Conservation (phyloP, 2,329 filamentous ascomycete species). For the Fusarium caatingaense region DNA sequence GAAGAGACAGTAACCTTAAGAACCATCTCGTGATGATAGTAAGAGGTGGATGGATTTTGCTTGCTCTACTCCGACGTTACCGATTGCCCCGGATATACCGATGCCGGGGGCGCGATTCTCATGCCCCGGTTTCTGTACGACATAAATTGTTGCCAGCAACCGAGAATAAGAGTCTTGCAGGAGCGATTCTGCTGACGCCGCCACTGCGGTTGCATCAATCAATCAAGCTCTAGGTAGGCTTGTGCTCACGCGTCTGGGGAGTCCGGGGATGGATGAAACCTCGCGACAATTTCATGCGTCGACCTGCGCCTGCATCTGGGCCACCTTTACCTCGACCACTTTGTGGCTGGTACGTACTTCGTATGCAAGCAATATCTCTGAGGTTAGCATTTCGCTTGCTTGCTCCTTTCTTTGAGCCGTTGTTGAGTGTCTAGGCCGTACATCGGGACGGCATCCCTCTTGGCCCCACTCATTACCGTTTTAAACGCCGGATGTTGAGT, state of each 20-base stretch:
- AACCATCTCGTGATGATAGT: neutral
- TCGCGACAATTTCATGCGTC: slow-evolving; percentile 30
- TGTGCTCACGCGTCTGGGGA: slow-evolving; percentile 1
- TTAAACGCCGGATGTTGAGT: slow-evolving; percentile 13
- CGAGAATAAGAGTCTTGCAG: slow-evolving; percentile 6
- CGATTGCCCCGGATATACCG: slow-evolving; percentile 29
- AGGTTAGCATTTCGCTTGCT: slow-evolving; percentile 4
- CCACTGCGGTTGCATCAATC: slow-evolving; percentile 18
- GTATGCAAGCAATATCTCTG: neutral
- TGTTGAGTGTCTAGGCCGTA: slow-evolving; percentile 1
- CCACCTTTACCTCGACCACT: slow-evolving; percentile 8
- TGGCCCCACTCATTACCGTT: slow-evolving; percentile 20
- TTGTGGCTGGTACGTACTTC: slow-evolving; percentile 22
- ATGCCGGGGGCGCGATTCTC: slow-evolving; percentile 20
- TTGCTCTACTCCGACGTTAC: slow-evolving; percentile 24
- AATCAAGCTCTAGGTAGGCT: neutral
- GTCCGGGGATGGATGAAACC: slow-evolving; percentile 16
- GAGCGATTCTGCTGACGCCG: slow-evolving; percentile 2
- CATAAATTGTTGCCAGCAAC: neutral
- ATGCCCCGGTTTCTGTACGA: slow-evolving; percentile 1
- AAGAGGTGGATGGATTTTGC: neutral
- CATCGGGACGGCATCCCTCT: slow-evolving; percentile 10
- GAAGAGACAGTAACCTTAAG: neutral
- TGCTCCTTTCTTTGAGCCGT: slow-evolving; percentile 15
- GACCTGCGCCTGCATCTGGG: slow-evolving; percentile 10